Base-by-base conservation (phyloP, 306 rosid species). In the Trichosanthes truncata region DNA sequence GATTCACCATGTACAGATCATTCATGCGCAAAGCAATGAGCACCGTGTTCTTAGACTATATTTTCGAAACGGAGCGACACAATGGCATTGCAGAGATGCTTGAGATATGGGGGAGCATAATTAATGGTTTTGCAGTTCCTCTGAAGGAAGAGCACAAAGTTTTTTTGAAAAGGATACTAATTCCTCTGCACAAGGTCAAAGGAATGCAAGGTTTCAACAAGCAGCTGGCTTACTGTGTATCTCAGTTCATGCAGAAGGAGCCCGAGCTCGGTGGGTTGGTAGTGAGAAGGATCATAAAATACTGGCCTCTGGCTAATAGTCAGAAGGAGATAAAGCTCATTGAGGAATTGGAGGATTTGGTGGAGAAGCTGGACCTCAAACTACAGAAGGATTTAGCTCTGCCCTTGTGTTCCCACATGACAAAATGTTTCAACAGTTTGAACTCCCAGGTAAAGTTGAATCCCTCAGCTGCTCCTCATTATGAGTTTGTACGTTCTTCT, bases 91-190 rank as follows among this genome's bases (percentile, higher is more conserved):
- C 83, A 1, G 97, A 94, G 43, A 83, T 94, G 90, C 95, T 94
- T 72, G 97, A 94, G 95, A 87, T 94, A 86, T 89, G 95, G 95
- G 98, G 97, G 72, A 90, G 91, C 79, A 89, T 94, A 55, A 89
- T 91, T 36, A 89, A 91, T 71, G 98, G 98, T 0, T 92, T 95
- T 74, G 82, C 93, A 3, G 91, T 95, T 80, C 98, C 97, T 3
- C 82, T 92, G 7, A 95, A 95, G 82, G 97, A 95, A 87, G 97
- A 95, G 71, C 97, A 92, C 88, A 91, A 88, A 84, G 52, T 89
- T 86, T 95, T 92, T 73, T 82, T 92, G 33, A 89, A 91, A 94
- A 90, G 96, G 84, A 94, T 92, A 52, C 85, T 95, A 1, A 83
- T 95, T 85, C 97, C 98, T 38, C 75, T 95, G 9, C 97, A 91